A percentile compares a stretch with the other conserved stretches of the same genome.
These are phyloP conservation scores for Coccomyxa subellipsoidea DNA, from an alignment of 163 green algal genomes.

Conservation along the genomic window DNA sequence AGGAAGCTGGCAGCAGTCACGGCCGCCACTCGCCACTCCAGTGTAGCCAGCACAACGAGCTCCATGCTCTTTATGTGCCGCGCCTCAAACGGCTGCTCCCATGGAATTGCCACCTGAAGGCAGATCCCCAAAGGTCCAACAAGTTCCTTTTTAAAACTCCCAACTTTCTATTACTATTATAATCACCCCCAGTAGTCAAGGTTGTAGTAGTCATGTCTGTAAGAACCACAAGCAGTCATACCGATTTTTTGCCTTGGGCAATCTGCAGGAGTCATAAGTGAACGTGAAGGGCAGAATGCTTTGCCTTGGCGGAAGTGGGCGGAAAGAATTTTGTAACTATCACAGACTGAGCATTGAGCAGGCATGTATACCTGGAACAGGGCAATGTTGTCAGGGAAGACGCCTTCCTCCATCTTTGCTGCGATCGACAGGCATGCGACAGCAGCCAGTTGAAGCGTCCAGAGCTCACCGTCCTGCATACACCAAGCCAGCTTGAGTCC, in stretches of 20 bases:
- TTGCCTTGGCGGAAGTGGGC: background rate
- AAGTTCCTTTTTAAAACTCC: no score
- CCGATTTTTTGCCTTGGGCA: no score
- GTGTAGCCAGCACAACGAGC: background rate
- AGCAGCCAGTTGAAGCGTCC: conserved; percentile 6
- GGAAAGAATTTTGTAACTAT: no score
- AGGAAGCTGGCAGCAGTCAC: background rate
- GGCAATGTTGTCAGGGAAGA: background rate
- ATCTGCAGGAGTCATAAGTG: no score
- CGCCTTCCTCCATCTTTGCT: conserved; percentile 15
- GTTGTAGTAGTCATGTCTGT: no score
- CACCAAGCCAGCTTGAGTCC: no score
- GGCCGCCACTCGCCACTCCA: background rate
- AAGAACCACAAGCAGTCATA: no score
- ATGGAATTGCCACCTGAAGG: background rate
- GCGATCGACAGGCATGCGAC: conserved; percentile 12
- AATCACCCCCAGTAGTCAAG: no score
- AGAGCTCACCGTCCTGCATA: background rate
- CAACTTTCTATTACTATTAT: no score
- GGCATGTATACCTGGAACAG: background rate
- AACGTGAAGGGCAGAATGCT: no score
- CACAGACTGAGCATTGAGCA: background rate
- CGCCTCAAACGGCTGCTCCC: background rate
- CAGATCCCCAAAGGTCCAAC: no score
- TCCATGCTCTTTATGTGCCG: conserved; percentile 1